Base-by-base conservation (phyloP, 345 rosid species). In the Psidium friedrichsthalianum region DNA sequence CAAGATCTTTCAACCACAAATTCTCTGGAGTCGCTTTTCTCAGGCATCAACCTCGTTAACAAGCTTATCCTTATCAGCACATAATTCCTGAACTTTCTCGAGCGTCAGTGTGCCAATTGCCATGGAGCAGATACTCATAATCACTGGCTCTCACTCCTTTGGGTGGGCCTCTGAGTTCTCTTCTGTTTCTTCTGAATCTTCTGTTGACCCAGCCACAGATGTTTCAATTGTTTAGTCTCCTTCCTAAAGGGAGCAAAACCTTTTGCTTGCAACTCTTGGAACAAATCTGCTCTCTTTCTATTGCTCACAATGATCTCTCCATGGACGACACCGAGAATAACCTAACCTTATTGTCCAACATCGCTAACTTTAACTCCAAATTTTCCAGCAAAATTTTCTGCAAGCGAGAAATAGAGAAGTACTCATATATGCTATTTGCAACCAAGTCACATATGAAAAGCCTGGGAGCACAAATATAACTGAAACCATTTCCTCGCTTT, bases 231-330 rank as follows among this genome's bases (percentile, higher is more conserved):
- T 61, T 78, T 93, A 13, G 90, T 47, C 59, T 93, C 95, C 92
- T 94, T 96, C 1, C 98, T 95, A 32, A 93, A 90, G 86, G n/a
- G 97, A 80, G 98, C 92, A 86, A 95, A 98, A 44, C 97, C 96
- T 91, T 90, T 95, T 87, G 91, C 89, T 36, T 89, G 88, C 89
- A 98, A 89, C 90, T 98, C 99, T 42, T 87, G 86, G 84, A 98
- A 85, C 87, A 98, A 88, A 29, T 98, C 99, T 54, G 94, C 92
- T 87, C 92, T 94, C 93, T 93, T 98, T 91, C 98, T 91, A 85
- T 96, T 98, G 92, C 83, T 98, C 88, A 98, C 99, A 55, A 91
- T 87, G 87, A 98, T 95, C 82, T 98, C 98, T 42, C 98, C 97
- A 47, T 87, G 90, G 64, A 98, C 98, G 81, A 98, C 99, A 36